Evolutionary conservation across 495 filamentous ascomycete species (phyloP).

Genomic region (Daldinia caldariorum): DNA sequence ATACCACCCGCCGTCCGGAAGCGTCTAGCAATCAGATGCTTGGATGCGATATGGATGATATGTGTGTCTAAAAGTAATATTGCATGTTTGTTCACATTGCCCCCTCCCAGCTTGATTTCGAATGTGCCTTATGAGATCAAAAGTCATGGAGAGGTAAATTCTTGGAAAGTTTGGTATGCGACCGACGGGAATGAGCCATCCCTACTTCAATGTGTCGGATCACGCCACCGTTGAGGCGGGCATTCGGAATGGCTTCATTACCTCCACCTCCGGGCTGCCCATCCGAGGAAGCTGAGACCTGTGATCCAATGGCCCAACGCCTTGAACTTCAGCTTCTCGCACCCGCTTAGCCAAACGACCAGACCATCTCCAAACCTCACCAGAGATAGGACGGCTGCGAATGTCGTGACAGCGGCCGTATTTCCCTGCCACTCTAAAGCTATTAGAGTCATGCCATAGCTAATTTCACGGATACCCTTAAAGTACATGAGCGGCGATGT

Average conservation of each 20-base stretch:
- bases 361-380: slow-evolving; percentile 31
- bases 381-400: slow-evolving; percentile 27
- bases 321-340: slow-evolving; percentile 18
- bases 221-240: not conserved
- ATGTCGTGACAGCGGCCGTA: slow-evolving; percentile 16
- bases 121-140: not conserved
- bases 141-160: not conserved
- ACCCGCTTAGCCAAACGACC: slow-evolving; percentile 29
- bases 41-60: no score
- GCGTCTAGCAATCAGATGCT: no score
- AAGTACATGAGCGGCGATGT: slow-evolving; percentile 36
- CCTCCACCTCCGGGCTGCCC: slow-evolving; percentile 25
- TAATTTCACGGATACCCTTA: slow-evolving; percentile 33
- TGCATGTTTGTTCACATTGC: not conserved
- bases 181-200: not conserved
- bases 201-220: not conserved
- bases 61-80: no score
- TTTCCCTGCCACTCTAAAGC: slow-evolving; percentile 24
- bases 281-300: slow-evolving; percentile 21
- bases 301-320: slow-evolving; percentile 33
- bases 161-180: not conserved
- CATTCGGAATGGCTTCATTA: not conserved
- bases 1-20: no score
- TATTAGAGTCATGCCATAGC: slow-evolving; percentile 20
- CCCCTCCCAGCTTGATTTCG: not conserved